phyloP scores from a whole-genome alignment of 148 eudicot genomes.

The Chenopodium album region DNA sequence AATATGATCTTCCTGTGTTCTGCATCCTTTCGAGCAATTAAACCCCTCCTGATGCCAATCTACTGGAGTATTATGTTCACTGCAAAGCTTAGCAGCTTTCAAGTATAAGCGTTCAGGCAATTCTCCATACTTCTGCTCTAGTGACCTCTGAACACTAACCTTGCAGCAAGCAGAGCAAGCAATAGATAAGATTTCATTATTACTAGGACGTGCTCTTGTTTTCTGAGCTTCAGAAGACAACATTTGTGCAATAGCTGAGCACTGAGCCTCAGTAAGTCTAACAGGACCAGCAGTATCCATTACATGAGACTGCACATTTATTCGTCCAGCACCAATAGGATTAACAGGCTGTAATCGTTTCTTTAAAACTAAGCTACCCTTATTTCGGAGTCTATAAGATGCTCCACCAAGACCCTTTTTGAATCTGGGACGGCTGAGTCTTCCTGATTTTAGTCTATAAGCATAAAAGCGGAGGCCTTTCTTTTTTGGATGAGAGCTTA shows the following conservation, averaged over 20 bases:
- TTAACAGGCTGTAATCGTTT: slow-evolving; percentile 61
- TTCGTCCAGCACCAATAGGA: slow-evolving; percentile 37
- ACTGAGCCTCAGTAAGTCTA: slow-evolving; percentile 68
- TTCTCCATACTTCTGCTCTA: slow-evolving; percentile 76
- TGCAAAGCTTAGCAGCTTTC: slow-evolving; percentile 90
- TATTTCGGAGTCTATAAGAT: slow-evolving; percentile 68
- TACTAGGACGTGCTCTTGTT: slow-evolving; percentile 77
- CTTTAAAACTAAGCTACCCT: slow-evolving; percentile 57
- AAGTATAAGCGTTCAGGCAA: slow-evolving; percentile 80
- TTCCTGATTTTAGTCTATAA: slow-evolving; percentile 81
- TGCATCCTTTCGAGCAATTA: slow-evolving; percentile 73
- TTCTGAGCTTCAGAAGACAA: slow-evolving; percentile 65
- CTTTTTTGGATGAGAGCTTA: slow-evolving; percentile 46
- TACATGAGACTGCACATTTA: slow-evolving; percentile 39
- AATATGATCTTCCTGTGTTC: slow-evolving; percentile 32
- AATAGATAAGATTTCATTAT: slow-evolving; percentile 61
- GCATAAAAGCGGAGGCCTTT: slow-evolving; percentile 72
- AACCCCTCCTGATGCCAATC: slow-evolving; percentile 84
- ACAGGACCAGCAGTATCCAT: slow-evolving; percentile 54
- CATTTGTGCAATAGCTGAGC: slow-evolving; percentile 72
- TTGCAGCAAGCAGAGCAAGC: slow-evolving; percentile 83
- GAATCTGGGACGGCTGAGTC: slow-evolving; percentile 74
- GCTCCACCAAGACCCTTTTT: slow-evolving; percentile 63
- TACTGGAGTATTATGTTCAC: slow-evolving; percentile 66
- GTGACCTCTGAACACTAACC: slow-evolving; percentile 51